Base-by-base conservation (phyloP, 345 rosid species). In the Mercurialis annua region DNA sequence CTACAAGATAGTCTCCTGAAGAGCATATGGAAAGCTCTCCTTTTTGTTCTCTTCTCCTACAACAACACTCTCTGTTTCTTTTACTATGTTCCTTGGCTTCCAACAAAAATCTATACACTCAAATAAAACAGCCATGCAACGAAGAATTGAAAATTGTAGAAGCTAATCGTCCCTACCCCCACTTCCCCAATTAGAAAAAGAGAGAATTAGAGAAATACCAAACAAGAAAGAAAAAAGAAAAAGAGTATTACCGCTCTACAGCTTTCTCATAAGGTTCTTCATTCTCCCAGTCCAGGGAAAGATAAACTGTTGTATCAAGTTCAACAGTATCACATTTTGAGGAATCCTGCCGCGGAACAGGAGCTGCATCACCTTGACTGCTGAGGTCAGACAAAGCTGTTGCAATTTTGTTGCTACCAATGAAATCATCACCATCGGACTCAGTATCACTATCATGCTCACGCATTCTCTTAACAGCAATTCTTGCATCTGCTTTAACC, bases 181-280 rank as follows among this genome's bases (percentile, higher is more conserved):
- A 30, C 17, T 1, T 12, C 5, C 30, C 5, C 20, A 49, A 49
- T 10, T 23, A 36, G 17, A 56, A 15, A 15, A 12, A 18, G n/a
- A 50, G 52, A 59, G 34, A 53, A 20, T 3, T n/a, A n/a, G n/a
- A n/a, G n/a, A n/a, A n/a, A 30, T 20, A 30, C 33, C 14, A 2
- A 10, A 42, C 14, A 2, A 10, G 31, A 66, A n/a, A 59, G 44
- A 40, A 18, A 38, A 43, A 55, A 61, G 36, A 26, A 38, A 48
- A 57, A 53, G 23, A 38, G 42, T 44, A 61, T 59, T 79, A 93
- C 98, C 91, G 76, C 61, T 89, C 91, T 65, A 90, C 91, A 69
- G 97, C 90, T 82, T 85, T 93, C 79, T 85, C 90, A 77, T 89
- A 93, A 3, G 94, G 96, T 49, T 81, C 90, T 81, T 93, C 98